These are phyloP conservation scores for Mycena maculata DNA, from an alignment of 768 basidiomycete genomes.

Conservation along the genomic window DNA sequence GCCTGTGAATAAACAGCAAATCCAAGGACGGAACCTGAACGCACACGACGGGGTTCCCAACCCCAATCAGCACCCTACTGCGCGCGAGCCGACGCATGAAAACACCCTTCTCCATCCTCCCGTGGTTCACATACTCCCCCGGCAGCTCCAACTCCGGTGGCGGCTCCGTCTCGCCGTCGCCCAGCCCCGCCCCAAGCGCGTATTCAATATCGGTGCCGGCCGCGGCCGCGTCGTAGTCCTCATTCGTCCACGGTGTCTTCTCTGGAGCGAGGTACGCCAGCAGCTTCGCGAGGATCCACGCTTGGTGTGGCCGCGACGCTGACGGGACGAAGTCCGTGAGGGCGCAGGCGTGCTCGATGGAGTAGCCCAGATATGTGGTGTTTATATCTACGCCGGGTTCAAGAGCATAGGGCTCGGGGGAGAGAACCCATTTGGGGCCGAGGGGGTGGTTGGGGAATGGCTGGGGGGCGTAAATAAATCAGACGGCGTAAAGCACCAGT, in stretches of 20 bases:
- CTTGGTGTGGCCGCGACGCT: constrained; percentile 6
- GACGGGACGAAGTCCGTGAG: not conserved
- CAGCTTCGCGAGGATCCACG: constrained; percentile 20
- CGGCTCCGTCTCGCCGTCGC: not conserved
- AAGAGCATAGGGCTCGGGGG: constrained; percentile 14
- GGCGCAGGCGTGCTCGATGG: constrained; percentile 16
- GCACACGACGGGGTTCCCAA: constrained; percentile 8
- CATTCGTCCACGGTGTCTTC: not conserved
- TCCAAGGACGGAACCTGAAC: not conserved
- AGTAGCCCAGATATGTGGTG: constrained; percentile 16
- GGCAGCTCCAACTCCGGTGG: not conserved
- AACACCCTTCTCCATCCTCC: not conserved
- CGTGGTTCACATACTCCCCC: constrained; percentile 3
- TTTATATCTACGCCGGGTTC: not conserved
- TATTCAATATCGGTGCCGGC: not conserved
- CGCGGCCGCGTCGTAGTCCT: not conserved
- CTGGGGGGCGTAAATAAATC: not conserved
- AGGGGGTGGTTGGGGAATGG: constrained; percentile 10
- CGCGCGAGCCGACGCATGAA: constrained; percentile 16
- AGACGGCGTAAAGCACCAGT: not conserved
- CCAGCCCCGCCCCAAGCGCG: constrained; percentile 9
- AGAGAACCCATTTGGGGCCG: constrained; percentile 11
- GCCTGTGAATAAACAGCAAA: too few relatives aligned
- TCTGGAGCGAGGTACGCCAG: constrained; percentile 5
- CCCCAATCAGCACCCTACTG: constrained; percentile 15